These are phyloP conservation scores for Leccinum huronense DNA, from an alignment of 1,284 basidiomycete genomes.

Conservation along the genomic window DNA sequence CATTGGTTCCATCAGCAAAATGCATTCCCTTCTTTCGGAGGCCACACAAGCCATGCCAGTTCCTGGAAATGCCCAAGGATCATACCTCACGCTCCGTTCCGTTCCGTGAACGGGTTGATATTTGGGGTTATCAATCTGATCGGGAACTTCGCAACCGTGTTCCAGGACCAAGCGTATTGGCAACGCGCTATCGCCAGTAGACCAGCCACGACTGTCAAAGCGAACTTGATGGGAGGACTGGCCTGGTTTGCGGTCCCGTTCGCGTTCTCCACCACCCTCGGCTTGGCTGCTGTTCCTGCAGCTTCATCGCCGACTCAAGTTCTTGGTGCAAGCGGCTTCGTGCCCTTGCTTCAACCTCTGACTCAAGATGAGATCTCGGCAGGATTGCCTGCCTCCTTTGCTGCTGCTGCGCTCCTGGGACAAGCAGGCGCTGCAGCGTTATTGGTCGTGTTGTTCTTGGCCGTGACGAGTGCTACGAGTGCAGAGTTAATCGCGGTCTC, in stretches of 20 bases:
- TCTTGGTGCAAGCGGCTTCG: constrained; percentile 42
- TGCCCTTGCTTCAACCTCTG: constrained; percentile 64
- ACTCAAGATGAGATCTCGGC: constrained; percentile 70
- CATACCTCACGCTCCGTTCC: constrained; percentile 68
- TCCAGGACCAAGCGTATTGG: constrained; percentile 77
- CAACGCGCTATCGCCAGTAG: constrained; percentile 86
- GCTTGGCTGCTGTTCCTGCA: constrained; percentile 63
- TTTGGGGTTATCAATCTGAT: constrained; percentile 89
- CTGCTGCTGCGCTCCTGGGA: constrained; percentile 77
- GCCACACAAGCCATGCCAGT: constrained; percentile 52
- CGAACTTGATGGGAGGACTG: constrained; percentile 84
- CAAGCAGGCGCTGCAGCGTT: constrained; percentile 71
- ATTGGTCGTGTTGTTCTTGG: constrained; percentile 72
- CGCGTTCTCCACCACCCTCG: constrained; percentile 77
- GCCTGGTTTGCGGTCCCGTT: constrained; percentile 89
- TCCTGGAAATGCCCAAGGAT: constrained; percentile 63
- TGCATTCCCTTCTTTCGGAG: constrained; percentile 61
- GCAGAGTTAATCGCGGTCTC: constrained; percentile 91
- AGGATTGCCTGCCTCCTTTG: constrained; percentile 80
- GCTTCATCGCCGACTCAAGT: constrained; percentile 26
- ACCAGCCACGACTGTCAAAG: constrained; percentile 82
- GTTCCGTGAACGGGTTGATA: constrained; percentile 77
- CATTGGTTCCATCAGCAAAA: constrained; percentile 55
- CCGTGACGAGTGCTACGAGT: constrained; percentile 83
- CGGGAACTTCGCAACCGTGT: constrained; percentile 82